Base-by-base conservation (phyloP, 805 yeast species). In the Yarrowia bubula region DNA sequence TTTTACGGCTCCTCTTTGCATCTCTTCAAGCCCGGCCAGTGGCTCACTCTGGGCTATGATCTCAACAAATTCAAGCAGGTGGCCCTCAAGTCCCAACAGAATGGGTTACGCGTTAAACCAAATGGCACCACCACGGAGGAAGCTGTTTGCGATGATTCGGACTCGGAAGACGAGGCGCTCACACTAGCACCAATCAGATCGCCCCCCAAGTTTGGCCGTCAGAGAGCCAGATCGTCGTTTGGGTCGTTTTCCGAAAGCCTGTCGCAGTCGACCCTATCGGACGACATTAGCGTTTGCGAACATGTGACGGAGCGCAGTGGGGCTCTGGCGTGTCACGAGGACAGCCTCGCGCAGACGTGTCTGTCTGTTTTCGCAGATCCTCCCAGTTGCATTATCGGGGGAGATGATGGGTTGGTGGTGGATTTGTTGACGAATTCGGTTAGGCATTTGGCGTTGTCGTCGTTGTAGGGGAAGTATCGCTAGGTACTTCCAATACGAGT, bases 241-340 rank as follows among this genome's bases (percentile, higher is more conserved):
- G 61, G 61, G 2, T 55, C 61, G 11, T 55, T 55, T 13, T 55
- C 61, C 0, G 61, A 55, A 11, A n/a, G 31, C 13, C 46, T 39
- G 47, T 55, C 61, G 13, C 61, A 55, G 47, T 55, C 61, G 8
- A 28, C 61, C 11, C 28, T 55, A 8, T 55, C 61, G 8, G 61
- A 55, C 61, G 61, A 55, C 11, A 55, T 55, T 14, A 55, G 61
- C 13, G 37, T 55, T 7, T 55, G 61, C 15, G 61, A 55, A 11
- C 61, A 38, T n/a, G 61, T 55, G 22, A 39, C 15, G n/a, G 37
- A 53, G 8, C 28, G 35, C 10, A 28, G 38, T 13, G 61, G 47
- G 4, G 15, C 18, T 3, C 13, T 39, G 38, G 14, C 35, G 4
- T 55, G 47, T 10, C 35, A 22, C 13, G 38, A 18, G 10, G 47